A percentile compares a stretch with the other conserved stretches of the same genome.
phyloP scores from a whole-genome alignment of 306 rosid species.

The Neltuma alba region DNA sequence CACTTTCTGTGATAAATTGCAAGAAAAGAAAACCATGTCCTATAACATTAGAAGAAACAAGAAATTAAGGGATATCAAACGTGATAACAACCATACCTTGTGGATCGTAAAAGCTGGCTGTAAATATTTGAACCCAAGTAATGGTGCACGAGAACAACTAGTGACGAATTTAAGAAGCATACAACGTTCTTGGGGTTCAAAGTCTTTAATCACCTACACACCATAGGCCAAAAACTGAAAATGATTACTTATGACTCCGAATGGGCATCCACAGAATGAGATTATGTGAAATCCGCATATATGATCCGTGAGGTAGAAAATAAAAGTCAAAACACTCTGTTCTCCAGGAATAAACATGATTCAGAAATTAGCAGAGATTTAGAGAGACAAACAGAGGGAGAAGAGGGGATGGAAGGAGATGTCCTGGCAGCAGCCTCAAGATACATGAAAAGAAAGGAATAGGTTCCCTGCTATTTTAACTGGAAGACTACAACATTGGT shows the following conservation, averaged over 20 bases:
- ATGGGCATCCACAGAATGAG: conserved; percentile 24
- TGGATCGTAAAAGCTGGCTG: conserved; percentile 94
- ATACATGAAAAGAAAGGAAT: not conserved
- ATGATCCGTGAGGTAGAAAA: conserved; percentile 26
- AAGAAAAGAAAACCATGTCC: conserved; percentile 20
- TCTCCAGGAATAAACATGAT: conserved; percentile 14
- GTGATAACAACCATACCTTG: conserved; percentile 60
- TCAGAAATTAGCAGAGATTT: conserved; percentile 22
- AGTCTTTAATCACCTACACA: conserved; percentile 69
- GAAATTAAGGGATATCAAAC: conserved; percentile 35
- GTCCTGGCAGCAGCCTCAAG: not conserved
- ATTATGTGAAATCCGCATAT: conserved; percentile 19
- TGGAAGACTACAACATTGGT: conserved; percentile 10
- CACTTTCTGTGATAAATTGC: conserved; percentile 17
- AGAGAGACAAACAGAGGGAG: not conserved
- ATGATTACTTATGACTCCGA: conserved; percentile 33
- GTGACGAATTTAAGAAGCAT: conserved; percentile 95
- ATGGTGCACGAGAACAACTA: conserved; percentile 98
- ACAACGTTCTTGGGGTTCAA: conserved; percentile 87
- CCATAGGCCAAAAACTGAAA: conserved; percentile 29
- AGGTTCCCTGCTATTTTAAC: not conserved
- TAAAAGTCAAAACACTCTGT: conserved; percentile 7
- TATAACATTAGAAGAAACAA: conserved; percentile 26
- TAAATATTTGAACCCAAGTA: conserved; percentile 94
- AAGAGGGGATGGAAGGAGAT: not conserved